Percentiles rank a stretch among this genome's conserved stretches.
phyloP scores from a whole-genome alignment of 2,329 filamentous ascomycete genomes.

The Aspergillus niger region DNA sequence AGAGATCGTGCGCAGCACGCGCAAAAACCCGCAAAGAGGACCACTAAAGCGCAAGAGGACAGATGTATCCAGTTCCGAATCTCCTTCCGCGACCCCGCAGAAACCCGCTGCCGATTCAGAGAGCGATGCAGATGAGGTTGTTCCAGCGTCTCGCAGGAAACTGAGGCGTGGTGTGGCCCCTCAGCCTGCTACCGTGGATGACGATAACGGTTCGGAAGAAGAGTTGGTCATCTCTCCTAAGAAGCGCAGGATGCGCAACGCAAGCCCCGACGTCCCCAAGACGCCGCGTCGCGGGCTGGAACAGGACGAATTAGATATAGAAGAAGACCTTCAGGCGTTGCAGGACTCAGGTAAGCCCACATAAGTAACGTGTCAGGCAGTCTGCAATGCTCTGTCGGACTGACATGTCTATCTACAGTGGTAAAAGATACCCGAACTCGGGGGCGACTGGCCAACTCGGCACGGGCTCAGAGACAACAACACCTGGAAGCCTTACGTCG shows the following conservation, averaged over 20 bases:
- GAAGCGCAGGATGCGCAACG: conserved; percentile 27
- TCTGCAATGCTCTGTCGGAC: neutral
- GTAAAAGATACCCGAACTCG: conserved; percentile 45
- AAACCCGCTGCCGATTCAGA: conserved; percentile 15
- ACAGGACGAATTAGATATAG: conserved; percentile 45
- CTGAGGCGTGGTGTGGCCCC: conserved; percentile 31
- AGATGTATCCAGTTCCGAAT: conserved; percentile 8
- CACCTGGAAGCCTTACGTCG: conserved; percentile 48
- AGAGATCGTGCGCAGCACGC: conserved; percentile 18
- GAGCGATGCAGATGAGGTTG: conserved; percentile 34
- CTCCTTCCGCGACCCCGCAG: conserved; percentile 4
- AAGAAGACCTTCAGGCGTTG: conserved; percentile 49
- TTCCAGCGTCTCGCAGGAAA: conserved; percentile 28
- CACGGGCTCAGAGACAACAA: conserved; percentile 41
- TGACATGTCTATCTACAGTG: conserved; percentile 25
- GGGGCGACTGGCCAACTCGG: conserved; percentile 41
- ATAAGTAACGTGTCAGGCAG: neutral
- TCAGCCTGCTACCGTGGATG: conserved; percentile 27
- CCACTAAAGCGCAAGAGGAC: conserved; percentile 22
- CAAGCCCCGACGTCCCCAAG: conserved; percentile 19
- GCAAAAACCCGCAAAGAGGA: conserved; percentile 11
- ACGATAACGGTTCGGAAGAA: conserved; percentile 34
- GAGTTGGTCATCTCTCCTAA: conserved; percentile 30
- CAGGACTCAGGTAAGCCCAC: conserved; percentile 44
- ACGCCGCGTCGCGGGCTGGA: conserved; percentile 28